These are phyloP conservation scores for Wickerhamiella australiensis DNA, from an alignment of 805 yeast species.

Conservation along the genomic window DNA sequence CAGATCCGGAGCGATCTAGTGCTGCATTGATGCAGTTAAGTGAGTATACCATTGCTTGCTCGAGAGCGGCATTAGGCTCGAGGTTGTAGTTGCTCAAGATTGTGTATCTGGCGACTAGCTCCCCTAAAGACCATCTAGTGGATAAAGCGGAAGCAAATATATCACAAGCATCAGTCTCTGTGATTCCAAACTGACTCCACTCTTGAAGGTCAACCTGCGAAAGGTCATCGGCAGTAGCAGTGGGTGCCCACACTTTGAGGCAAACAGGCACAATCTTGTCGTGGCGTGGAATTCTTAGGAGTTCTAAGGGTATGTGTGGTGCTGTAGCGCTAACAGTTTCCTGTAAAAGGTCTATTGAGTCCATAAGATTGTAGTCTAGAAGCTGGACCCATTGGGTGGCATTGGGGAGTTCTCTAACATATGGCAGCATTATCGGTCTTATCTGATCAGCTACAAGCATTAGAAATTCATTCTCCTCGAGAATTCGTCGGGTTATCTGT, in stretches of 20 bases:
- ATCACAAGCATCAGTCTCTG: not conserved
- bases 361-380: not conserved
- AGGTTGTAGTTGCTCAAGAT: not conserved
- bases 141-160: not conserved
- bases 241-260: slow-evolving; percentile 8
- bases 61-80: not conserved
- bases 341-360: slow-evolving; percentile 2
- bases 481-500: no score
- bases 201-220: not conserved
- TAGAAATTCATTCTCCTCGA: not conserved
- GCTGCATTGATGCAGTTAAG: slow-evolving; percentile 4
- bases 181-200: not conserved
- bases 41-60: not conserved
- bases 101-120: not conserved
- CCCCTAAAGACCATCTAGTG: not conserved
- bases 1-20: not conserved
- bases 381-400: not conserved
- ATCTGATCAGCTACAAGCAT: not conserved
- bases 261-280: not conserved
- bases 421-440: not conserved
- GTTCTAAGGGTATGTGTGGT: not conserved
- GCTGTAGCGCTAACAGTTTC: not conserved
- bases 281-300: not conserved
- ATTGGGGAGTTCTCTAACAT: not conserved
- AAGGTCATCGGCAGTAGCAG: slow-evolving; percentile 1